Evolutionary conservation across 176 grass and related monocot genomes (phyloP), one percentile per base, ranked within the genome.

Genomic region (Eleusine indica): DNA sequence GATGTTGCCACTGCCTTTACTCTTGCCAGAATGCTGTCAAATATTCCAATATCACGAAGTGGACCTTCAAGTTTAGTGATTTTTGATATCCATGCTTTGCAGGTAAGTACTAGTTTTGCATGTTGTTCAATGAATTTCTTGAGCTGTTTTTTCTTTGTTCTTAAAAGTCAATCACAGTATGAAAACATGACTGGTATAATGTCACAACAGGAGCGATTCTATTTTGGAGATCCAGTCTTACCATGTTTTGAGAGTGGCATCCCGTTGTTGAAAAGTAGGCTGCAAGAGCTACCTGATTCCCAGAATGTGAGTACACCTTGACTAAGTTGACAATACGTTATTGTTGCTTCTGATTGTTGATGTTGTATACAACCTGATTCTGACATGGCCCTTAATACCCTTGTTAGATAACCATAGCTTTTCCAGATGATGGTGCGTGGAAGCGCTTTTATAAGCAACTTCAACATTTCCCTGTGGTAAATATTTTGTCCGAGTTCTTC

Each of bases 221-320:
- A 96, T 88, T 99, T 99, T 89, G 89, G 93, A 68, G 93, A 99
- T 68, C 76, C 90, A 60, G 91, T 98, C 63, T 95, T 98, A 40
- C 96, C 93, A 65, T 98, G 93, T 89, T 99, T 99, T 82, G 96
- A 96, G 87, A 96, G 90, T 90, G 96, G 93, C 16, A 90, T 99
- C 40, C 96, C 96, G 46, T 84, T 99, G 79, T 65, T 99, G 30
- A 88, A 93, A 78, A 83, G 70, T 70, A 88, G 87, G 76, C 87
- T 99, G 79, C 93, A 86, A 52, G 78, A 94, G 44, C 80, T 99
- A 76, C 93, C 96, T 68, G 89, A 99, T 83, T 91, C 96, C 38
- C 74, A 99, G 70, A 99, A 99, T 86, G 96, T 99, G 52, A 86
- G 91, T 81, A 42, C 8, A 4, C 57, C 57, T 42, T 46, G 18